These are phyloP conservation scores for Vigna angularis DNA, from an alignment of 306 rosid species.

Conservation along the genomic window DNA sequence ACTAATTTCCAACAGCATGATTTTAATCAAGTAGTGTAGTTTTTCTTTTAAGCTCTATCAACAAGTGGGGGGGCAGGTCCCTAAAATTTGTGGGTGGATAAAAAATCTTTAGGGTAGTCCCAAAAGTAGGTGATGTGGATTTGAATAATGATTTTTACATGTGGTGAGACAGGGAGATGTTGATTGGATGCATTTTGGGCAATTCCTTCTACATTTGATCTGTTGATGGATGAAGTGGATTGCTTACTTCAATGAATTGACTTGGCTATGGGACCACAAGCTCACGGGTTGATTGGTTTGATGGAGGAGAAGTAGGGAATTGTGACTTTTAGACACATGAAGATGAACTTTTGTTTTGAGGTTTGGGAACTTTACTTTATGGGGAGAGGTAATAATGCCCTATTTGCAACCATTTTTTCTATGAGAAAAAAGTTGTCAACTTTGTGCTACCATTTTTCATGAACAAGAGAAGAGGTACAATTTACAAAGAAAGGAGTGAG, in stretches of 20 bases:
- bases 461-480: background rate
- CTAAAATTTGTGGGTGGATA: background rate
- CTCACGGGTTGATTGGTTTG: conserved; percentile 46
- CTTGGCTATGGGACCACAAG: conserved; percentile 37
- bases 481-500: background rate
- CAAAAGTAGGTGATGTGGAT: background rate
- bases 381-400: background rate
- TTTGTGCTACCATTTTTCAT: background rate
- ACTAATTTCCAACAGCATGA: background rate
- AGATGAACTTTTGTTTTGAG: conserved; percentile 24
- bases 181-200: background rate
- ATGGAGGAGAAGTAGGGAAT: conserved; percentile 2
- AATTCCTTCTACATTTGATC: background rate
- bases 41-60: background rate
- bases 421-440: background rate
- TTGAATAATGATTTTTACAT: background rate
- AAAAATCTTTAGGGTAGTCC: background rate
- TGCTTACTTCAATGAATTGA: conserved; percentile 16
- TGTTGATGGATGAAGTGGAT: background rate
- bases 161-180: background rate
- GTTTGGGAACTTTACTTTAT: conserved; percentile 21
- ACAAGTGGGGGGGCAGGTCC: background rate
- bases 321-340: background rate
- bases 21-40: background rate
- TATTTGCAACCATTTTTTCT: conserved; percentile 31